Percentiles rank a stretch among this genome's conserved stretches.
Conservation (phyloP, 192 early-diverging fungal species). For the Obelidium mucronatum region DNA sequence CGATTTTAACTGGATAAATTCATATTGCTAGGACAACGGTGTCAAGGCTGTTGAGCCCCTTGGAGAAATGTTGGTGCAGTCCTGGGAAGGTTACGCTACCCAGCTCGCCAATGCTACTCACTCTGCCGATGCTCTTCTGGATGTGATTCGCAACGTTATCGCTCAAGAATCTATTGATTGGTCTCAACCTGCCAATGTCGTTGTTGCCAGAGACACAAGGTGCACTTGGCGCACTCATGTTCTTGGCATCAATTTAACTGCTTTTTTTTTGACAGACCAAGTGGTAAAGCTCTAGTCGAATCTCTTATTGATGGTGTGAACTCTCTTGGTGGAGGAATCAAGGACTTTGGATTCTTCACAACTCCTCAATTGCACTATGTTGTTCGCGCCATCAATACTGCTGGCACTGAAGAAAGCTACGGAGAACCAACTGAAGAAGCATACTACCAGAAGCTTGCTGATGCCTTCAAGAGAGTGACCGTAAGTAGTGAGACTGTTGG, state of each 20-base stretch:
- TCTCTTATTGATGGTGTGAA: constrained; percentile 84
- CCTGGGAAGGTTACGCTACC: constrained; percentile 94
- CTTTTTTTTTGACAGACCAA: constrained; percentile 68
- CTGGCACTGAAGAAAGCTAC: constrained; percentile 74
- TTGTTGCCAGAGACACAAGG: constrained; percentile 93
- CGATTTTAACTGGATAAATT: not conserved
- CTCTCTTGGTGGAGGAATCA: constrained; percentile 70
- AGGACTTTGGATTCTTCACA: constrained; percentile 87
- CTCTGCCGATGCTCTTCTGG: constrained; percentile 67
- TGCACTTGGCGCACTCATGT: constrained; percentile 31
- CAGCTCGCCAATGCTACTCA: constrained; percentile 82
- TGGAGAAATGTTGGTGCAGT: constrained; percentile 97
- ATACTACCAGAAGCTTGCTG: constrained; percentile 90
- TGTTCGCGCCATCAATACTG: constrained; percentile 87
- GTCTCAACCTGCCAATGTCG: constrained; percentile 65
- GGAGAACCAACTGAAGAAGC: constrained; percentile 90
- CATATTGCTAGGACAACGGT: constrained; percentile 83
- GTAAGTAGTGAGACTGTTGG: constrained; percentile 49
- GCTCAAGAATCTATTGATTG: constrained; percentile 73
- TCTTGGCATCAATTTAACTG: not conserved
- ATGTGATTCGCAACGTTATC: constrained; percentile 70
- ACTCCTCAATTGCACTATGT: constrained; percentile 98
- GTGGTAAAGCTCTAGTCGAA: constrained; percentile 79
- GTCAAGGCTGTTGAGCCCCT: constrained; percentile 97
- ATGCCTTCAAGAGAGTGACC: constrained; percentile 84